Conservation (phyloP, 768 basidiomycete genomes). For the Lactifluus subvellereus region DNA sequence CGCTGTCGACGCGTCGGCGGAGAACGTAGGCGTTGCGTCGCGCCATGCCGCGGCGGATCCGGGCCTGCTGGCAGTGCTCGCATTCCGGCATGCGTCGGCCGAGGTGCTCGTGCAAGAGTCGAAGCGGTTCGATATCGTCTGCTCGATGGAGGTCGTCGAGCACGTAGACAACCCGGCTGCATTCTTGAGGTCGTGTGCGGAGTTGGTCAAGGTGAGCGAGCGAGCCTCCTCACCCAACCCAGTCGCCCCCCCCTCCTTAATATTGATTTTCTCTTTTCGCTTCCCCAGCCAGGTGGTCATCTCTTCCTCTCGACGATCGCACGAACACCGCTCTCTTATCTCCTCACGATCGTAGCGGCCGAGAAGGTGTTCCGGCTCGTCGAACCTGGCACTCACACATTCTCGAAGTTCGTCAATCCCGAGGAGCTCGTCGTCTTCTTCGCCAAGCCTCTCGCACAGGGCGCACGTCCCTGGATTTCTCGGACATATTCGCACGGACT, state of each 20-base stretch:
- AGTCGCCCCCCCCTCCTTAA: not conserved
- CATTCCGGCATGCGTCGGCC: constrained; percentile 68
- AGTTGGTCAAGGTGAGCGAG: constrained; percentile 73
- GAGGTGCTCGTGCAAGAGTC: constrained; percentile 64
- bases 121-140: constrained; percentile 83
- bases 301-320: constrained; percentile 94
- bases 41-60: constrained; percentile 80
- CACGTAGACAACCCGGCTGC: constrained; percentile 89
- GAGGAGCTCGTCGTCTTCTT: constrained; percentile 83
- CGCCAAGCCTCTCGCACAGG: constrained; percentile 41
- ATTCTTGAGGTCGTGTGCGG: constrained; percentile 77
- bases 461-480: constrained; percentile 51
- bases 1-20: constrained; percentile 87
- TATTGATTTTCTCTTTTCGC: not conserved
- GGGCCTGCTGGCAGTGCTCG: constrained; percentile 41
- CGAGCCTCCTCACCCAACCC: too few species aligned
- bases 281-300: constrained; percentile 82
- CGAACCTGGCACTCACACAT: constrained; percentile 83
- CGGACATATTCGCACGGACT: constrained; percentile 40
- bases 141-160: constrained; percentile 96
- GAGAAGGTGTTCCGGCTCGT: constrained; percentile 81
- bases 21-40: constrained; percentile 81
- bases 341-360: constrained; percentile 69
- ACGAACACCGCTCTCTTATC: constrained; percentile 68
- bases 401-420: constrained; percentile 85